Conservation (phyloP, 176 grass and related monocot species). For the Panicum miliaceum region DNA sequence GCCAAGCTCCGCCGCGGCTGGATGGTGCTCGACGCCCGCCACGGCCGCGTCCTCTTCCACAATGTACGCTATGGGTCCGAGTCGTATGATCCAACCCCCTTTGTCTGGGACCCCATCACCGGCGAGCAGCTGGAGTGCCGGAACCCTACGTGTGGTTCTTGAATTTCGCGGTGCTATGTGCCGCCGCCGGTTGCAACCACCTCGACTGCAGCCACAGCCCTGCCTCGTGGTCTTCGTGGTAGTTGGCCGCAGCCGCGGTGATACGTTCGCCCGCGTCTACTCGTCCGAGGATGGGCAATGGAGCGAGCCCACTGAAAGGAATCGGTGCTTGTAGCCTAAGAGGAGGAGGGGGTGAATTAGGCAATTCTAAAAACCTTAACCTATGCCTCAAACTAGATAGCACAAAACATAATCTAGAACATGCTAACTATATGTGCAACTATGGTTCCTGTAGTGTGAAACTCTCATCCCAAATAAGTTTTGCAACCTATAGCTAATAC, state of each 20-base stretch:
- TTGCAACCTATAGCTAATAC: too few species aligned
- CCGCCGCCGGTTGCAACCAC: not conserved
- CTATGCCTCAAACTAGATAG: too few species aligned
- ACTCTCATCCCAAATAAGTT: too few species aligned
- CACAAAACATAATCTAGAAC: too few species aligned
- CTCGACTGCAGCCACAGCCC: not conserved
- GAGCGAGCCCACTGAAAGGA: too few species aligned
- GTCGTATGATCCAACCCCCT: not conserved
- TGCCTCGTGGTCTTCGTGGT: not conserved
- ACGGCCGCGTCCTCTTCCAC: conserved; percentile 1
- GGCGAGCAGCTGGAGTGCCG: not conserved
- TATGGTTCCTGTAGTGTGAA: too few species aligned
- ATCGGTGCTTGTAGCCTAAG: too few species aligned
- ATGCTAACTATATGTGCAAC: too few species aligned
- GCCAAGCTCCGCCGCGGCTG: not conserved
- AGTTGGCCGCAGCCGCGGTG: not conserved
- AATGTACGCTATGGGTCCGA: not conserved
- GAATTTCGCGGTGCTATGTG: not conserved
- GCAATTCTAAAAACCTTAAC: too few species aligned
- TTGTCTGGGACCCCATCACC: not conserved
- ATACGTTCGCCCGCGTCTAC: not conserved
- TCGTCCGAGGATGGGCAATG: not conserved
- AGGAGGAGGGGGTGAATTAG: too few species aligned
- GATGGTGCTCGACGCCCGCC: not conserved
- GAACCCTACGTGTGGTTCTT: not conserved